Conservation (phyloP, 177 flowering plant species). For the Telopea speciosissima region DNA sequence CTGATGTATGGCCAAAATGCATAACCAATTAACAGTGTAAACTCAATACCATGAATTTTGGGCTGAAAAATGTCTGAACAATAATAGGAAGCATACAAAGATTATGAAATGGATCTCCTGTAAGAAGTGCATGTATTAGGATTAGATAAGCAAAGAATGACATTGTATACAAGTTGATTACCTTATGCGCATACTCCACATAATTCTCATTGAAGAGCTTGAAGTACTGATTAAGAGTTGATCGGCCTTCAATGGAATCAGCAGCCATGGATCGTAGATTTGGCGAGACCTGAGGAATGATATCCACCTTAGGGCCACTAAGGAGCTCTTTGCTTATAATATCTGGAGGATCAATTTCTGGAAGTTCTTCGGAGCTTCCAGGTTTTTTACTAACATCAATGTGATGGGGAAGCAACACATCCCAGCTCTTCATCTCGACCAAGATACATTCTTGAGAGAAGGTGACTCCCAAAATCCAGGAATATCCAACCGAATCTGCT, state of each 20-base stretch:
- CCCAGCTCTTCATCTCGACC: conserved; percentile 70
- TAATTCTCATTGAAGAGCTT: conserved; percentile 91
- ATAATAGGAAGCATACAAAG: background rate
- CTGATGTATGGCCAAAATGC: background rate
- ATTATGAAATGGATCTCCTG: background rate
- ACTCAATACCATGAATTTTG: background rate
- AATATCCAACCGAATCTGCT: conserved; percentile 76
- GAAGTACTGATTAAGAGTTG: conserved; percentile 79
- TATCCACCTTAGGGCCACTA: conserved; percentile 61
- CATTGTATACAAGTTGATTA: conserved; percentile 16
- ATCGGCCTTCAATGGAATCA: conserved; percentile 94
- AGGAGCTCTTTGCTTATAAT: conserved; percentile 88
- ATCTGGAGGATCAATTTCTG: conserved; percentile 39
- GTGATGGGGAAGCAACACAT: conserved; percentile 39
- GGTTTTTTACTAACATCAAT: conserved; percentile 35
- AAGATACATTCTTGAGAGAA: conserved; percentile 61
- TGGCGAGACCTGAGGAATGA: conserved; percentile 56
- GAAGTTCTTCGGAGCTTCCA: conserved; percentile 21
- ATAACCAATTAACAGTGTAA: background rate
- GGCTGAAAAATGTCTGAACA: background rate
- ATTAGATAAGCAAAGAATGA: background rate
- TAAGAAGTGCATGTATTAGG: background rate
- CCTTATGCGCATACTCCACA: conserved; percentile 98
- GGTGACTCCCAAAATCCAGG: conserved; percentile 79
- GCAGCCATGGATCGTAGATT: conserved; percentile 62